A percentile compares a stretch with the other conserved stretches of the same genome.
Conservation (phyloP, 225 moss, liverwort and hornwort genomes). For the Sphagnum tenellum region DNA sequence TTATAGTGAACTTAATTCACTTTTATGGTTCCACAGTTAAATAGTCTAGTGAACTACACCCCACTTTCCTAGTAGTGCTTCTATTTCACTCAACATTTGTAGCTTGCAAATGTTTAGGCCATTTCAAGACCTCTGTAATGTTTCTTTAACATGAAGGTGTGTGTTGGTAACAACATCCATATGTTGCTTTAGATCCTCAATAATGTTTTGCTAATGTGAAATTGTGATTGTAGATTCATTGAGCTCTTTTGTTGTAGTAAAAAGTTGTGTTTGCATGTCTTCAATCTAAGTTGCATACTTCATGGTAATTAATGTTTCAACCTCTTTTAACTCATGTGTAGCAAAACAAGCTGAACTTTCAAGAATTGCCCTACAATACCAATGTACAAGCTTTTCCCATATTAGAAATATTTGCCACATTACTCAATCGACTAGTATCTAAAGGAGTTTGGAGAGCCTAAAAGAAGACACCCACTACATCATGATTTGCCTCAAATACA, state of each 20-base stretch:
- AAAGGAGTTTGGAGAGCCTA: neutral
- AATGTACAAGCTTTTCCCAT: neutral
- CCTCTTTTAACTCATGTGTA: slow-evolving; percentile 65
- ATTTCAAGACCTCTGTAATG: slow-evolving; percentile 45
- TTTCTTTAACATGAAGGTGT: slow-evolving; percentile 83
- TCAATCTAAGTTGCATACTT: slow-evolving; percentile 59
- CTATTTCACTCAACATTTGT: neutral
- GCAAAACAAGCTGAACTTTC: neutral
- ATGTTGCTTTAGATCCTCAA: slow-evolving; percentile 86
- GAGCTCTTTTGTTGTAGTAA: slow-evolving; percentile 49
- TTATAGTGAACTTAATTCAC: too few species aligned
- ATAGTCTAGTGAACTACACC: too few species aligned
- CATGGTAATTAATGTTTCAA: slow-evolving; percentile 40
- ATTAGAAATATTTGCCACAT: neutral
- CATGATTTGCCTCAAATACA: slow-evolving; percentile 67
- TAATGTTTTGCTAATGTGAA: slow-evolving; percentile 59
- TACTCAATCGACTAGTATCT: neutral
- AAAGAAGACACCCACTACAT: slow-evolving; percentile 28
- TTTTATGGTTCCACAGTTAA: too few species aligned
- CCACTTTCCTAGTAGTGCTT: neutral
- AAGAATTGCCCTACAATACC: neutral
- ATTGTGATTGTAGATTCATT: slow-evolving; percentile 51
- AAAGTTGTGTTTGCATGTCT: slow-evolving; percentile 54
- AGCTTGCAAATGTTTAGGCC: too few species aligned
- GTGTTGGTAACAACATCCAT: slow-evolving; percentile 79